Evolutionary conservation across 148 eudicot species (phyloP), one percentile per base, ranked within the genome.

Genomic region (Rhododendron williamsianum): DNA sequence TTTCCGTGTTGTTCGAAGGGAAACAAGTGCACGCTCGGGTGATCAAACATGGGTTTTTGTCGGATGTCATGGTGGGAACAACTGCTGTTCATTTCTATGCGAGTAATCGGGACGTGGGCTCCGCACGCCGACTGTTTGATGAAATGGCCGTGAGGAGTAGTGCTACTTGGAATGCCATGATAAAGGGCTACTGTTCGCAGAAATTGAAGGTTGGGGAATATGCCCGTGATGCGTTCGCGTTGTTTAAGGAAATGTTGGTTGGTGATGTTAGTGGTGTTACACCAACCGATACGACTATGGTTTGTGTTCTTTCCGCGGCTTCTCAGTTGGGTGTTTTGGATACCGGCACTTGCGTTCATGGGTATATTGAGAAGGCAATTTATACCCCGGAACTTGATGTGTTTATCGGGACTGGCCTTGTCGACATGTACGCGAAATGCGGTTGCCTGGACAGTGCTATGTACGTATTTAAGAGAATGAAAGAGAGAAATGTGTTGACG

Each of bases 341-440:
- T 78, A 89, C 88, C 5, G 94, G 96, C 41, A 23, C 72, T 81
- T 88, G 94, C 81, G 51, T 90, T 73, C 96, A 93, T 88, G 93
- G 93, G n/a, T 92, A 82, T 67, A 60, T 91, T 12, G 89, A 83
- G 72, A 93, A 93, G 81, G 85, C 90, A 16, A 58, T 89, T 0
- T 27, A 19, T 80, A 23, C 11, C 33, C 90, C 90, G 0, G 90
- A 87, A 60, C 35, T 87, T 7, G 92, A 93, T 82, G 91, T 92
- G 7, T 93, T 86, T 83, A 23, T 93, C 9, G 92, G 96, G 10
- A 93, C 96, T 19, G 89, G 90, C 76, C 88, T 93, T 33, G 87
- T 93, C 16, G 94, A 90, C 84, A 88, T 93, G 94, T 93, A 93
- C 82, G 86, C 94, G 3, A 93, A 93, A 89, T 91, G 94, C 33